Percentiles rank a stretch among this genome's conserved stretches.
Conservation (phyloP, 257 asterid species). For the Nicotiana otophora region DNA sequence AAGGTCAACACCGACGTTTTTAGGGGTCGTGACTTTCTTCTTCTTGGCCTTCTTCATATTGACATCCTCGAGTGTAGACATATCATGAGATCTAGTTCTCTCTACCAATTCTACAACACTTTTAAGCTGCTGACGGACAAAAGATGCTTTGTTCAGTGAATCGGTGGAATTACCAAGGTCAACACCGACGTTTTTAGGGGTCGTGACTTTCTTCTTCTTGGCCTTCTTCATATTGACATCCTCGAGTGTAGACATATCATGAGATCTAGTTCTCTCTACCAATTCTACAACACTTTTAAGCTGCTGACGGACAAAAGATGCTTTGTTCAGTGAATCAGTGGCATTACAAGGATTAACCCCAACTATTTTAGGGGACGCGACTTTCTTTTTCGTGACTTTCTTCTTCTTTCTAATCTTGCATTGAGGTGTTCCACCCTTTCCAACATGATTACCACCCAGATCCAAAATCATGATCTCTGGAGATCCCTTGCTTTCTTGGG, state of each 20-base stretch:
- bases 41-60: not conserved
- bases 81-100: not conserved
- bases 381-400: conserved; percentile 17
- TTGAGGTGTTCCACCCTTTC: conserved; percentile 18
- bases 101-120: conserved; percentile 13
- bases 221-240: conserved; percentile 6
- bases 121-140: conserved; percentile 10
- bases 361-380: conserved; percentile 9
- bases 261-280: conserved; percentile 7
- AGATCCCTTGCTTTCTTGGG: conserved; percentile 15
- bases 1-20: no score
- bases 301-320: conserved; percentile 10
- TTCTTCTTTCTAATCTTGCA: conserved; percentile 27
- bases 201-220: no score
- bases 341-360: conserved; percentile 6
- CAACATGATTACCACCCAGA: conserved; percentile 15
- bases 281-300: conserved; percentile 14
- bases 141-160: conserved; percentile 3
- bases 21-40: no score
- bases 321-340: conserved; percentile 10
- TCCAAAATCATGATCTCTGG: not conserved
- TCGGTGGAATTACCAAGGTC: no score
- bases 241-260: not conserved
- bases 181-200: no score
- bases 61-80: conserved; percentile 5